A percentile compares a stretch with the other conserved stretches of the same genome.
These are phyloP conservation scores for Cyberlindnera nakhonratchasimensis DNA, from an alignment of 805 yeast genomes.

Conservation along the genomic window DNA sequence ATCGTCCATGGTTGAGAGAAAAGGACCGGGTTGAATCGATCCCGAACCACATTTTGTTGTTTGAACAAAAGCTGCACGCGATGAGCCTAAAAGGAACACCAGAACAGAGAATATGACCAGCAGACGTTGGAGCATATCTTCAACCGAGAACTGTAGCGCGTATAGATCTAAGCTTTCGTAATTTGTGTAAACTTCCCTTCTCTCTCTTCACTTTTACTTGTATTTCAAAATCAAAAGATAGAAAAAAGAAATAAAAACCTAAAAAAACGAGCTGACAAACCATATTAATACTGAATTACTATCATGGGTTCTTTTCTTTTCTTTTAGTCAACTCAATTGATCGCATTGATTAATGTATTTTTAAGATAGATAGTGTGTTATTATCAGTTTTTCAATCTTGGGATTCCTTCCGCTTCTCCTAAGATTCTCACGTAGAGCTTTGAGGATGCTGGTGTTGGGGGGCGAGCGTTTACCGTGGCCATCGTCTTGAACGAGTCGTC, in stretches of 20 bases:
- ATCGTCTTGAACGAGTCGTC: conserved; percentile 47
- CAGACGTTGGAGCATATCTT: neutral
- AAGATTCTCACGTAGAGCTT: conserved; percentile 19
- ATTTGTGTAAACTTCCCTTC: neutral
- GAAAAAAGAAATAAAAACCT: too few relatives aligned
- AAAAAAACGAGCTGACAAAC: too few relatives aligned
- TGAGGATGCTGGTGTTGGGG: conserved; percentile 12
- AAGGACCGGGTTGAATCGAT: neutral
- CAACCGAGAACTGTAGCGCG: too few relatives aligned
- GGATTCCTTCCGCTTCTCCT: conserved; percentile 21
- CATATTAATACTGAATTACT: too few relatives aligned
- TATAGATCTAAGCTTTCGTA: neutral
- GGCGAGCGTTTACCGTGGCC: conserved; percentile 20
- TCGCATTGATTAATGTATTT: too few relatives aligned
- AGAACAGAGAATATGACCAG: too few relatives aligned
- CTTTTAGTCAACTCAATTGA: too few relatives aligned
- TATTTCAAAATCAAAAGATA: too few relatives aligned
- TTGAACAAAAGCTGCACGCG: neutral
- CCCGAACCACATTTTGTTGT: neutral
- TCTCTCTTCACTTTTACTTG: neutral
- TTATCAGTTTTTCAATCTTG: conserved; percentile 8
- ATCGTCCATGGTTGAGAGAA: neutral
- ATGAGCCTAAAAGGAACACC: neutral
- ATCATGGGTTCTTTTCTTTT: too few relatives aligned
- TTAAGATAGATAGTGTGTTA: too few relatives aligned